Conservation (phyloP, 1,284 basidiomycete genomes). For the Inonotus hispidus region DNA sequence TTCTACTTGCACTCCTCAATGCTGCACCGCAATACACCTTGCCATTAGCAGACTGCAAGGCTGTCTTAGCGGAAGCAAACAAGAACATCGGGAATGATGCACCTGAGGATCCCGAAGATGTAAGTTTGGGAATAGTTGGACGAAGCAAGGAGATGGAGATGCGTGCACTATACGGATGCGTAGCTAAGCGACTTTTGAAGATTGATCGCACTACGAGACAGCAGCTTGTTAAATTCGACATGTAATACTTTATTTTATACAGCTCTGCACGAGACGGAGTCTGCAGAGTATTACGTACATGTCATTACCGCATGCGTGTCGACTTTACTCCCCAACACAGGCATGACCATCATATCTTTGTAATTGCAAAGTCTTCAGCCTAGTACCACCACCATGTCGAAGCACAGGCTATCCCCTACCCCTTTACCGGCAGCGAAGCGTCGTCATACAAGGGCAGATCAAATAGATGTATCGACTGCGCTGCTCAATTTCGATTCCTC, state of each 20-base stretch:
- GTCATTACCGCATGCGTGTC: background rate
- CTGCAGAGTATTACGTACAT: background rate
- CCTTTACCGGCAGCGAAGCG: constrained; percentile 56
- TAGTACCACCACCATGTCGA: constrained; percentile 40
- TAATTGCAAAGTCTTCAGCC: background rate
- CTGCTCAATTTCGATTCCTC: constrained; percentile 45
- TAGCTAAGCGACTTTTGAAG: constrained; percentile 67
- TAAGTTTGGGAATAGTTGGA: background rate
- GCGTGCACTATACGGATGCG: constrained; percentile 43
- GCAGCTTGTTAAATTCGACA: constrained; percentile 58
- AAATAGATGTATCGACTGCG: constrained; percentile 17
- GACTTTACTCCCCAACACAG: background rate
- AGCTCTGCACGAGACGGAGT: background rate
- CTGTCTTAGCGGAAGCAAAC: constrained; percentile 40
- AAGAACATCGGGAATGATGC: background rate
- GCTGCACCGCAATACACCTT: constrained; percentile 48
- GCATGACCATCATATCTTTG: background rate
- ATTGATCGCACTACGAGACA: constrained; percentile 69
- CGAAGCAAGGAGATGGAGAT: constrained; percentile 27
- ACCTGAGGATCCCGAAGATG: background rate
- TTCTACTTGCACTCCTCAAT: constrained; percentile 52
- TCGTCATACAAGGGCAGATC: constrained; percentile 30
- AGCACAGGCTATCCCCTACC: constrained; percentile 46
- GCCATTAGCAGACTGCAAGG: constrained; percentile 58
- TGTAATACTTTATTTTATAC: background rate